A percentile compares a stretch with the other conserved stretches of the same genome.
Conservation (phyloP, 495 filamentous ascomycete species). For the Neurospora discreta region DNA sequence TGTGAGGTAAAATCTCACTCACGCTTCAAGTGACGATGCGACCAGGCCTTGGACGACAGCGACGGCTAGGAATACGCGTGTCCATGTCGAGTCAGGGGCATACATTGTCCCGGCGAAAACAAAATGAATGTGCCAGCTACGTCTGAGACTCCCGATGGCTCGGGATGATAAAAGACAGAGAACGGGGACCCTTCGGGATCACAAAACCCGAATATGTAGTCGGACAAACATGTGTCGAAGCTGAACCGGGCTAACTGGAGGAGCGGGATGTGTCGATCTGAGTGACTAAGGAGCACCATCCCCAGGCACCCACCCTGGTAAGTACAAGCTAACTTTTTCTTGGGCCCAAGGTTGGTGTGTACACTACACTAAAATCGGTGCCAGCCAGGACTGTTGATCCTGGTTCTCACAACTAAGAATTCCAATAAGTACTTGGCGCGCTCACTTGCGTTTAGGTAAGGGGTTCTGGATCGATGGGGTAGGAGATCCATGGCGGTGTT, state of each 20-base stretch:
- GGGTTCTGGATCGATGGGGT: background rate
- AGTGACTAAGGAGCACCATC: background rate
- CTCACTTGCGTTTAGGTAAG: background rate
- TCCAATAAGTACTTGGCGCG: background rate
- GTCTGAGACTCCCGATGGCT: background rate
- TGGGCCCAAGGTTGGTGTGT: background rate
- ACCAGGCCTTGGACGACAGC: background rate
- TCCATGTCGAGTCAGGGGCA: background rate
- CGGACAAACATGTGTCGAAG: background rate
- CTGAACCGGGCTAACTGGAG: background rate
- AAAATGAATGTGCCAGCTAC: background rate
- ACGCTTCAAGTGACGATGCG: background rate
- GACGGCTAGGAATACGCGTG: background rate
- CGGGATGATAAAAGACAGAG: background rate
- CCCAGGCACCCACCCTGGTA: background rate
- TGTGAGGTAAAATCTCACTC: background rate
- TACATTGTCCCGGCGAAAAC: background rate
- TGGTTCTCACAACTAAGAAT: background rate
- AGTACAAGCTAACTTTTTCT: background rate
- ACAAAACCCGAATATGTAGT: background rate
- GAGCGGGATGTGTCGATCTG: too few species aligned
- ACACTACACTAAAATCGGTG: too few species aligned
- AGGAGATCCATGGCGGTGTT: background rate
- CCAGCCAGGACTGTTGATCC: background rate
- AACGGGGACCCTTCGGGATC: background rate